Conservation (phyloP, 495 filamentous ascomycete genomes). For the Penicillium nucicola region DNA sequence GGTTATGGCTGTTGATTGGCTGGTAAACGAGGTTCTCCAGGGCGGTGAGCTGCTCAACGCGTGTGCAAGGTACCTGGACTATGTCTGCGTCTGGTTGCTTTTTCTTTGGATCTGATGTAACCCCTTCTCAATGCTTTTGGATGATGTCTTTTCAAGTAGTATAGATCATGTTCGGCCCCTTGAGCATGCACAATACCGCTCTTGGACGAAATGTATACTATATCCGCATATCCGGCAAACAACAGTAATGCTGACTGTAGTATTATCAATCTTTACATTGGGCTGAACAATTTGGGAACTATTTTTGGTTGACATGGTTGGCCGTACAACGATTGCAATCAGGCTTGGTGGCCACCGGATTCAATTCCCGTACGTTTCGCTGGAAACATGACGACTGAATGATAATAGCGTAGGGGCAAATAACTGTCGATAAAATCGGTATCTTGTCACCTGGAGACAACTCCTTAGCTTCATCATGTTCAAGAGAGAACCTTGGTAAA, state of each 20-base stretch:
- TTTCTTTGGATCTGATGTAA: too few species aligned
- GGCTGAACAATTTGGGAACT: too few species aligned
- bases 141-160: too few species aligned
- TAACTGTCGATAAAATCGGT: background rate
- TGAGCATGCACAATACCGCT: too few species aligned
- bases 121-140: too few species aligned
- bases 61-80: background rate
- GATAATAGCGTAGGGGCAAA: constrained; percentile 3
- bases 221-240: too few species aligned
- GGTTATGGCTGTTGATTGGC: constrained; percentile 23
- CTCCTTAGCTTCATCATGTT: background rate
- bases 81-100: background rate
- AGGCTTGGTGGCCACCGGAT: background rate
- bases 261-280: too few species aligned
- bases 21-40: constrained; percentile 33
- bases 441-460: too few species aligned
- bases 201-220: too few species aligned
- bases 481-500: too few species aligned
- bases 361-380: constrained; percentile 1
- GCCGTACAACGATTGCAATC: background rate
- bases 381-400: constrained; percentile 22
- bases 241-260: too few species aligned
- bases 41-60: constrained; percentile 25
- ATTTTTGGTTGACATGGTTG: background rate
- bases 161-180: too few species aligned